Percentiles rank a stretch among this genome's conserved stretches.
Conservation (phyloP, 371 early-diverging fungal species). For the Syncephalastrum racemosum region DNA sequence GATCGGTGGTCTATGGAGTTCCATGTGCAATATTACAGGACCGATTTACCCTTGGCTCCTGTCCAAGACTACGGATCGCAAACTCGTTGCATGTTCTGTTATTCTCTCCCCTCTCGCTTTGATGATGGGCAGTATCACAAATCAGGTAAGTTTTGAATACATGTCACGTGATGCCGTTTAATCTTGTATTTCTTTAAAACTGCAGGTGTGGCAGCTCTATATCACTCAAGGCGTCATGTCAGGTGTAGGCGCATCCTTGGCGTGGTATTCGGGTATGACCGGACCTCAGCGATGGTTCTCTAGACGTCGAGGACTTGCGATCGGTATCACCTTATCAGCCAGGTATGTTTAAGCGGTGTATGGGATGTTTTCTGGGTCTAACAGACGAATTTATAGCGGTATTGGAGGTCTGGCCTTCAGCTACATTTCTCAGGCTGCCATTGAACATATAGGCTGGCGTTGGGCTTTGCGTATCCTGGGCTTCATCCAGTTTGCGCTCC, state of each 20-base stretch:
- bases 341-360: background rate
- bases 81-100: constrained; percentile 14
- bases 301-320: constrained; percentile 18
- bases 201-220: constrained; percentile 25
- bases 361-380: constrained; percentile 5
- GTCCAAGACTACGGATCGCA: constrained; percentile 21
- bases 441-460: constrained; percentile 42
- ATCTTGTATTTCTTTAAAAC: background rate
- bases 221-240: constrained; percentile 23
- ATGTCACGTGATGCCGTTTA: background rate
- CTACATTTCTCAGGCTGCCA: constrained; percentile 46
- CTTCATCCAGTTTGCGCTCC: constrained; percentile 48
- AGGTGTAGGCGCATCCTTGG: constrained; percentile 65
- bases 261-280: constrained; percentile 23
- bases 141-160: constrained; percentile 29
- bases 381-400: constrained; percentile 42
- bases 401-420: constrained; percentile 60
- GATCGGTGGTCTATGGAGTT: constrained; percentile 42
- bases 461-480: constrained; percentile 71
- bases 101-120: constrained; percentile 51
- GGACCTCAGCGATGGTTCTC: constrained; percentile 19
- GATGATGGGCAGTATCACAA: constrained; percentile 63
- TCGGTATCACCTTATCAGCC: constrained; percentile 60
- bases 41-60: constrained; percentile 38
- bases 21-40: constrained; percentile 35